Percentiles rank a stretch among this genome's conserved stretches.
Conservation (phyloP, 2,329 filamentous ascomycete species). For the Ramularia endophylla region DNA sequence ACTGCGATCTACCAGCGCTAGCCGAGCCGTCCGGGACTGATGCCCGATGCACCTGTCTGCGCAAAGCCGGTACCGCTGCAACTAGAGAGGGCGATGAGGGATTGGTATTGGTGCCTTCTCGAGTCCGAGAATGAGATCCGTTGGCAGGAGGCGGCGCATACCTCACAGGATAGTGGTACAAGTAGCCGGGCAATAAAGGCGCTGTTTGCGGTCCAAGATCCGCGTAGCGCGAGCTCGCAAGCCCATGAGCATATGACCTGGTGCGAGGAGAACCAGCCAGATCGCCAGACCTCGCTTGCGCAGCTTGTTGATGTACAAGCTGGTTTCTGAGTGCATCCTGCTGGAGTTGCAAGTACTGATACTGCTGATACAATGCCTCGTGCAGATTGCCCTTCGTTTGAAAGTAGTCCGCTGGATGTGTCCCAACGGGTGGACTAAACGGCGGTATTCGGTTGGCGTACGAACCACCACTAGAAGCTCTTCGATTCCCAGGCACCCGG, state of each 20-base stretch:
- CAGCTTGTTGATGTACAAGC: slow-evolving; percentile 39
- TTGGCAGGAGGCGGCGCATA: slow-evolving; percentile 35
- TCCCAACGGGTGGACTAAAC: slow-evolving; percentile 39
- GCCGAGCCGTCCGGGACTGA: slow-evolving; percentile 38
- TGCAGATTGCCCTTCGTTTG: slow-evolving; percentile 38
- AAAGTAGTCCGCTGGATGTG: slow-evolving; percentile 40
- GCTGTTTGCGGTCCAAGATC: slow-evolving; percentile 31
- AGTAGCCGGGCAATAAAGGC: slow-evolving; percentile 34
- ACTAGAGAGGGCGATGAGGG: slow-evolving; percentile 45
- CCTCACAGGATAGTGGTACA: slow-evolving; percentile 43
- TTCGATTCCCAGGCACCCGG: slow-evolving; percentile 36
- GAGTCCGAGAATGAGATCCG: slow-evolving; percentile 32
- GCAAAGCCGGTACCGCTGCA: slow-evolving; percentile 38
- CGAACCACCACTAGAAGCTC: slow-evolving; percentile 53
- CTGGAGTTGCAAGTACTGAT: slow-evolving; percentile 32
- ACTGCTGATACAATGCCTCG: slow-evolving; percentile 46
- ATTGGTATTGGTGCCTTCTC: slow-evolving; percentile 43
- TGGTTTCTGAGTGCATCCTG: slow-evolving; percentile 35
- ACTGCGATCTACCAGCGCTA: slow-evolving; percentile 43
- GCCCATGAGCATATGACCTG: slow-evolving; percentile 25
- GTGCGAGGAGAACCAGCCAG: slow-evolving; percentile 36
- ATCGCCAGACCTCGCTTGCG: slow-evolving; percentile 28
- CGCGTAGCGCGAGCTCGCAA: slow-evolving; percentile 24
- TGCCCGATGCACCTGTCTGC: slow-evolving; percentile 37
- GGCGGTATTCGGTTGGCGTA: slow-evolving; percentile 34